Evolutionary conservation across 73 alveolate species (phyloP), one percentile per base, ranked within the genome.

Genomic region (Uronychia binucleata): DNA sequence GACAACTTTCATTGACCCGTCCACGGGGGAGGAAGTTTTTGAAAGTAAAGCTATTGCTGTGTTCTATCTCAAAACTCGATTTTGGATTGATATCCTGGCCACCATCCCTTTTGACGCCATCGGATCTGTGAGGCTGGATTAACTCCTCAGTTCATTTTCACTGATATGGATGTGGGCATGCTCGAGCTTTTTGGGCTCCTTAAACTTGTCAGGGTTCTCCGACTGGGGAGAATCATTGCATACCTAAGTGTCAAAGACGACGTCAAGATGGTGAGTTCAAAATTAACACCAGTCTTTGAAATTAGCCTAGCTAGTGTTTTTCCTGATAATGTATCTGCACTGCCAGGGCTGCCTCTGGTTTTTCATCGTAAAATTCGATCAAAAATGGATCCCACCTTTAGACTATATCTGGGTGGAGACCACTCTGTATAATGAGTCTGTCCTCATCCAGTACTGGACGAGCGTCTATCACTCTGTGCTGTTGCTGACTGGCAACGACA

Each of bases 371-470:
- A 85, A 81, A 0, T 25, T 28, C 0, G 89, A 84, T 33, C 75
- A 88, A 77, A 58, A 33, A 1, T 92, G 97, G 95, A 84, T 81
- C 58, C 97, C 95, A 1, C 79, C 87, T 30, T 0, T 67, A 5
- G 87, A 57, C 76, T 85, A 58, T 33, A 58, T 82, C 1, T 88
- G 83, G 59, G 77, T 81, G 5, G 31, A 59, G 28, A 59, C 86
- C 26, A 30, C 57, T 26, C 25, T 57, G 28, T 58, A 34, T 35
- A 58, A 79, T 1, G 59, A 31, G 5, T 33, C 46, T 13, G 25
- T 30, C 13, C 30, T 27, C 58, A 31, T 28, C 26, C 34, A 84
- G 35, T 85, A 84, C 28, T 76, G 28, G 60, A 28, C n/a, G 0
- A 1, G 77, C 26, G 30, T 89, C 33, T 83, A 89, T 58, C 58